Evolutionary conservation across 208 protist genomes (phyloP), one percentile per base, ranked within the genome.

Genomic region (Plasmodiophora brassicae): DNA sequence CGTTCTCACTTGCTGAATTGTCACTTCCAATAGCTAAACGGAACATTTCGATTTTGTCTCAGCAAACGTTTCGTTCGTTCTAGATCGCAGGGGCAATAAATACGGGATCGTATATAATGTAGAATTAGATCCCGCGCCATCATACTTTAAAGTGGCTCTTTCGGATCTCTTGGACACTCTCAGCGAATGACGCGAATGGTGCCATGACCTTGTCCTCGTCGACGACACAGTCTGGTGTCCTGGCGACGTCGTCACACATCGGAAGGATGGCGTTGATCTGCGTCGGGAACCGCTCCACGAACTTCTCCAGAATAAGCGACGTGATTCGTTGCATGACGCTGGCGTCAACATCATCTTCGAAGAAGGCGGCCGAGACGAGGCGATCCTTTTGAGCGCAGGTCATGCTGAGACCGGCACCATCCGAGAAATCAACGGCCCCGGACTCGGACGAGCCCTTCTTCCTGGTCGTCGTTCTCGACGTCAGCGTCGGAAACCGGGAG

Each of bases 1-100:
- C 89, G 94, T 98, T 54, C 93, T 99, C 46, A 96, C 96, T 92
- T 97, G 97, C 85, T 99, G 98, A 96, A 50, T n/a, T 41, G n/a
- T n/a, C n/a, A n/a, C n/a, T n/a, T n/a, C n/a, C n/a, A n/a, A n/a
- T n/a, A n/a, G n/a, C 14, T 84, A 36, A 84, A 84, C 25, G 25
- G 20, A 57, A 28, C 25, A 57, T 57, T 57, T 25, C 20, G 50
- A 14, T 57, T 57, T 28, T 57, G 50, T 57, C n/a, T n/a, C n/a
- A n/a, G n/a, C n/a, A n/a, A n/a, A n/a, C n/a, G n/a, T n/a, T n/a
- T n/a, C n/a, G n/a, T n/a, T n/a, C n/a, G n/a, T n/a, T n/a, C n/a
- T n/a, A n/a, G n/a, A n/a, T n/a, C n/a, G n/a, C n/a, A n/a, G n/a
- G n/a, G n/a, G n/a, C n/a, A n/a, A n/a, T n/a, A n/a, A 28, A 57